phyloP scores from a whole-genome alignment of 345 rosid genomes.

The Hypericum androsaemum region DNA sequence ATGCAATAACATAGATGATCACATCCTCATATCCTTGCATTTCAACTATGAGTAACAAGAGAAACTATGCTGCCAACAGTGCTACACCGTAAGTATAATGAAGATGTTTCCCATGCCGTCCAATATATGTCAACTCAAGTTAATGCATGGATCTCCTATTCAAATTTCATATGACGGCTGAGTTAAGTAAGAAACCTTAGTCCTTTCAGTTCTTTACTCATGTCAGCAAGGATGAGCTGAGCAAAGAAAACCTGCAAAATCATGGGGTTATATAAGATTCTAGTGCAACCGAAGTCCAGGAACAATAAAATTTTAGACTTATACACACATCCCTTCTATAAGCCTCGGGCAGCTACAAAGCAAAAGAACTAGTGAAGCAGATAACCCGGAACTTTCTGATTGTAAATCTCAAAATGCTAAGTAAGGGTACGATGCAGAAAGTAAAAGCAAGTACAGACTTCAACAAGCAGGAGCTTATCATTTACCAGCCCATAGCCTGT shows the following conservation, averaged over 20 bases:
- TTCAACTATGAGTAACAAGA: too few relatives aligned
- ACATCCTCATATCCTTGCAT: too few relatives aligned
- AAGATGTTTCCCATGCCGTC: background rate
- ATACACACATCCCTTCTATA: too few relatives aligned
- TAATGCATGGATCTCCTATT: background rate
- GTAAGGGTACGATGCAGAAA: slow-evolving; percentile 1
- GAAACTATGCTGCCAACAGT: too few relatives aligned
- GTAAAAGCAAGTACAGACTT: slow-evolving; percentile 8
- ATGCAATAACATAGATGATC: too few relatives aligned
- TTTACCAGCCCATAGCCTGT: slow-evolving; percentile 98
- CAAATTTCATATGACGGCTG: background rate
- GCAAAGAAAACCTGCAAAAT: slow-evolving; percentile 88
- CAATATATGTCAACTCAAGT: background rate
- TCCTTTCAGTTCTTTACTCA: slow-evolving; percentile 94
- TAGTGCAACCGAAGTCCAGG: too few relatives aligned
- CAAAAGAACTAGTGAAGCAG: background rate
- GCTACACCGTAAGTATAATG: background rate
- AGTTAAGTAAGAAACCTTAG: slow-evolving; percentile 45
- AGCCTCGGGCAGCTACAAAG: background rate
- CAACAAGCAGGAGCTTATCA: slow-evolving; percentile 9
- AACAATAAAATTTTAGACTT: too few relatives aligned
- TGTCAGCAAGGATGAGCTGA: slow-evolving; percentile 82
- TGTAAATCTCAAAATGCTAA: background rate
- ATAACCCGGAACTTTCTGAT: too few relatives aligned
- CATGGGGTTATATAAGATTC: slow-evolving; percentile 16